Evolutionary conservation across 106 monocot genomes (phyloP), one percentile per base, ranked within the genome.

Genomic region (Allium fistulosum): DNA sequence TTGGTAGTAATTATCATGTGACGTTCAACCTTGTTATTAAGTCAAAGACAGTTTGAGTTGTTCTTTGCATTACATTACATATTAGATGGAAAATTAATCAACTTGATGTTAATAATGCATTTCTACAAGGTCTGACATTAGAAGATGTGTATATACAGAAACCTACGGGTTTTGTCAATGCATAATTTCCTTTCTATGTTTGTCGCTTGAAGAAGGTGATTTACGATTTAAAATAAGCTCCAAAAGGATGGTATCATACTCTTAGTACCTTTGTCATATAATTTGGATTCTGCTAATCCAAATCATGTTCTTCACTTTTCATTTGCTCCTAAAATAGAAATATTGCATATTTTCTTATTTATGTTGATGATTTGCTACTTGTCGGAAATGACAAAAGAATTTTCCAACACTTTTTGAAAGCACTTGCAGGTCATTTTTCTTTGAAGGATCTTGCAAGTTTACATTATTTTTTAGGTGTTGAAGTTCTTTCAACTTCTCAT

Each of bases 291-390:
- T 4, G 8, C 12, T 8, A 61, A 61, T 22, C 61, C 61, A 61
- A 61, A 26, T 61, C 18, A 18, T 18, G 37, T 11, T 12, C 26
- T 2, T 61, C 61, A 26, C 17, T 61, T 18, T 61, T 12, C 22
- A 22, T 61, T 26, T 61, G 37, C 8, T 61, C 10, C 7, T 11
- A 58, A 58, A 13, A 15, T 58, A 17, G 58, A 4, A 58, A 15
- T 58, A 58, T 17, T 61, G 26, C 22, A 4, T 27, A 61, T 11
- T 61, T 61, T 61, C 61, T 22, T 61, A 26, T 61, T 22, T 10
- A 61, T 61, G 17, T 61, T 61, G 22, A 61, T 61, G 15, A 61
- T 61, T 61, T 61, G 12, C 37, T 61, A 12, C 26, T 61, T 11
- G 37, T 6, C 12, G 3, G 22, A 4, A 26, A 61, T 28, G 8